Evolutionary conservation across 495 filamentous ascomycete genomes (phyloP).

Genomic region (Penicillium goetzii): DNA sequence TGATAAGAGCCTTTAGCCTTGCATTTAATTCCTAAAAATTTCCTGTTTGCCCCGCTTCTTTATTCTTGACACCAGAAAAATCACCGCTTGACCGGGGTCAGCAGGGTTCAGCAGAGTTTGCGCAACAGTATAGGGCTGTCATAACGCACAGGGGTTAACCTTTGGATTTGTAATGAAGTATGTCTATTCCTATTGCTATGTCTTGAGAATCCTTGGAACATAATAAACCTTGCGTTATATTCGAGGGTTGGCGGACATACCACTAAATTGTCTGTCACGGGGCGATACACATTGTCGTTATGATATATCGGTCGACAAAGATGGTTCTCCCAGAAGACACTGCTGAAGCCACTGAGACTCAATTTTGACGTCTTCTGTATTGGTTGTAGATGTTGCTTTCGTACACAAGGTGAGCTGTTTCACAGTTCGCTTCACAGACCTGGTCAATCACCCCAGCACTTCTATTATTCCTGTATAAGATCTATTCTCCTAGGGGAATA

Average conservation of each 20-base stretch:
- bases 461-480: no score
- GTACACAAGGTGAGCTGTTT: no score
- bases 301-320: background rate
- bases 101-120: background rate
- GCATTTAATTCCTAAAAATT: background rate
- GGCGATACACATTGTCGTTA: background rate
- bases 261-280: background rate
- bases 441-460: no score
- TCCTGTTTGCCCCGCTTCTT: background rate
- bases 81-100: background rate
- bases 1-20: slow-evolving; percentile 3
- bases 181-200: background rate
- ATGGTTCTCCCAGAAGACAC: background rate
- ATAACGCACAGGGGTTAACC: background rate
- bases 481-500: no score
- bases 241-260: background rate
- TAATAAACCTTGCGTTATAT: background rate
- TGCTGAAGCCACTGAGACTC: background rate
- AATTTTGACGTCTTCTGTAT: no score
- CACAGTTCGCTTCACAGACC: no score
- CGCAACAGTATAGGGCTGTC: background rate
- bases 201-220: background rate
- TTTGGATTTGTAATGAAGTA: background rate
- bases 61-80: background rate
- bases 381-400: no score